phyloP scores from a whole-genome alignment of 2,329 filamentous ascomycete genomes.

The Ophiognomonia clavigignenti-juglandacearum region DNA sequence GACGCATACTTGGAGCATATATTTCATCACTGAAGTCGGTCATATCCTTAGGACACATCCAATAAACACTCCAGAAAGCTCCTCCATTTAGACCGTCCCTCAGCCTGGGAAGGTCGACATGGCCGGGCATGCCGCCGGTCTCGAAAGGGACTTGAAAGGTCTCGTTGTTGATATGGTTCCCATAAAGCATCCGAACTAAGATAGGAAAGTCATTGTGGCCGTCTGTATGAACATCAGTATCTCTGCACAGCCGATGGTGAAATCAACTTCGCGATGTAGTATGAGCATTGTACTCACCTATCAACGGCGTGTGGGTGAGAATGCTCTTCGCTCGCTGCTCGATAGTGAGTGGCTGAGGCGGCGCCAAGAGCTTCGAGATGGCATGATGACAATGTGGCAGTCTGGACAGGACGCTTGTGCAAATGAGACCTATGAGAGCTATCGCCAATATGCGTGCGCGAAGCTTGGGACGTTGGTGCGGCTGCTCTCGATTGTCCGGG shows the following conservation, averaged over 20 bases:
- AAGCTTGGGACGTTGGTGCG: neutral
- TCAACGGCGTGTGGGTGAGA: conserved; percentile 41
- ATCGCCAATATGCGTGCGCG: neutral
- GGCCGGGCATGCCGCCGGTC: conserved; percentile 59
- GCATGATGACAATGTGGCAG: conserved; percentile 9
- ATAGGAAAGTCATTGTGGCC: conserved; percentile 88
- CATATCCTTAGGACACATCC: conserved; percentile 68
- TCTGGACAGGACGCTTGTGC: neutral
- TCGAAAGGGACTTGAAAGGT: conserved; percentile 74
- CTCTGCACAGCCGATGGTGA: neutral
- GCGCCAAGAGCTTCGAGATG: neutral
- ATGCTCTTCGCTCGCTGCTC: conserved; percentile 43
- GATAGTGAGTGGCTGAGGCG: conserved; percentile 22
- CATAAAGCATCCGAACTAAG: conserved; percentile 58
- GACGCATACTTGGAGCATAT: conserved; percentile 3
- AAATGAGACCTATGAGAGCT: neutral
- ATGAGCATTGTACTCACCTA: conserved; percentile 32
- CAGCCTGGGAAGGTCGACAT: conserved; percentile 78
- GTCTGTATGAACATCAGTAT: conserved; percentile 44
- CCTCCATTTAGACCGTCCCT: conserved; percentile 69
- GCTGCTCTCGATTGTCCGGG: conserved; percentile 10
- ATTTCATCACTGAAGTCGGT: conserved; percentile 56
- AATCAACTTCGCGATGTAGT: neutral
- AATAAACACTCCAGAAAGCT: conserved; percentile 89
- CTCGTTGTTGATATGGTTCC: conserved; percentile 72